Conservation (phyloP, 331 rosid species). For the Quercus lobata region DNA sequence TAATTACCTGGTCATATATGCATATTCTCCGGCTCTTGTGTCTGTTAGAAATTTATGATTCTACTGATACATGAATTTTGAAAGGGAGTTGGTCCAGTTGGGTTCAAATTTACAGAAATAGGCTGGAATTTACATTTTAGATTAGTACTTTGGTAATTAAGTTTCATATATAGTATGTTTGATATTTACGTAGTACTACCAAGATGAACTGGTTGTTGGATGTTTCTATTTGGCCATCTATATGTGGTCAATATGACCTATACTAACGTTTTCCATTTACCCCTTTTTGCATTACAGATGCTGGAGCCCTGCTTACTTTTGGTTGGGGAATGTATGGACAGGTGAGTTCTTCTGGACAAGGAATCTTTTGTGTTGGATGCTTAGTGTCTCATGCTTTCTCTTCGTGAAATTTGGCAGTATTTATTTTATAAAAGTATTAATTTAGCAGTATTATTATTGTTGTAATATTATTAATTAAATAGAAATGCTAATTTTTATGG, state of each 20-base stretch:
- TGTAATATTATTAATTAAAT: too few species aligned
- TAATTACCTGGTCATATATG: not conserved
- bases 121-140: too few species aligned
- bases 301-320: conserved; percentile 82
- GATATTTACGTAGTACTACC: not conserved
- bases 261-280: conserved; percentile 17
- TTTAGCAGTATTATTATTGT: too few species aligned
- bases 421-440: too few species aligned
- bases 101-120: too few species aligned
- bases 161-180: not conserved
- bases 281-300: conserved; percentile 46
- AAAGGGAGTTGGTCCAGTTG: too few species aligned
- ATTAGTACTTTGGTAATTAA: not conserved
- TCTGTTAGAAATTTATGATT: too few species aligned
- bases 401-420: not conserved
- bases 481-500: not conserved
- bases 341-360: conserved; percentile 49
- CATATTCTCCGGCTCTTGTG: not conserved
- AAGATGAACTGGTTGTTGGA: not conserved
- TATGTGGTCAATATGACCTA: conserved; percentile 4
- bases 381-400: not conserved
- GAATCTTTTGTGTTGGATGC: not conserved
- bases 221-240: not conserved
- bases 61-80: too few species aligned
- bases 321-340: conserved; percentile 99